phyloP scores from a whole-genome alignment of 192 early-diverging fungal species.

The Coemansia aciculifera region DNA sequence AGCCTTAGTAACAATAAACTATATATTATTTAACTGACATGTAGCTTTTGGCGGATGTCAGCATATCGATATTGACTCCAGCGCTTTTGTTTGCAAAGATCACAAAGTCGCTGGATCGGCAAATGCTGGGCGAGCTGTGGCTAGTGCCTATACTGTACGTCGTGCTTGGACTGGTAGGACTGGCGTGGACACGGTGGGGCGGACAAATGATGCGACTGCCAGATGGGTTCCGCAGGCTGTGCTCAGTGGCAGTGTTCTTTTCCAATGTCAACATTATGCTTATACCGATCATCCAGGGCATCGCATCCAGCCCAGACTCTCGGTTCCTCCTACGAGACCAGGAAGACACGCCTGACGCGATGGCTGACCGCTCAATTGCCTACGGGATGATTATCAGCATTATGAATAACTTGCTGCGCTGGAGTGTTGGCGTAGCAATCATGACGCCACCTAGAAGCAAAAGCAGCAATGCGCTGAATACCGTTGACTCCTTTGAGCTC shows the following conservation, averaged over 20 bases:
- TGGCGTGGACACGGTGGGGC: conserved; percentile 26
- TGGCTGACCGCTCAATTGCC: conserved; percentile 63
- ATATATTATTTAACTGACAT: background rate
- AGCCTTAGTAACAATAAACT: background rate
- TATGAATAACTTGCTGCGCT: conserved; percentile 72
- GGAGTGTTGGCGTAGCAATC: conserved; percentile 69
- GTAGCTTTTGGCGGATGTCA: conserved; percentile 51
- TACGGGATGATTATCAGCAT: conserved; percentile 76
- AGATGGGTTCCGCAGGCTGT: conserved; percentile 60
- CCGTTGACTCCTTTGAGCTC: conserved; percentile 6
- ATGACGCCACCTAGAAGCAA: conserved; percentile 31
- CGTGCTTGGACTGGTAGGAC: conserved; percentile 25
- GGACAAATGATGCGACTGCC: conserved; percentile 37
- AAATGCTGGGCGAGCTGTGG: conserved; percentile 64
- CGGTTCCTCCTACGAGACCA: conserved; percentile 42
- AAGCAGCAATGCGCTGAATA: background rate
- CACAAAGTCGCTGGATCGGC: conserved; percentile 59
- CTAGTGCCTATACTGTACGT: conserved; percentile 59
- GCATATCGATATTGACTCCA: conserved; percentile 68
- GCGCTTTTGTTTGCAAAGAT: conserved; percentile 75
- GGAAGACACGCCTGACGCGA: conserved; percentile 32
- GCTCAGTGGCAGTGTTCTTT: conserved; percentile 63
- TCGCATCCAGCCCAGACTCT: conserved; percentile 43
- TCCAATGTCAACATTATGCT: conserved; percentile 71
- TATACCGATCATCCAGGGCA: conserved; percentile 63